Evolutionary conservation across 2,329 filamentous ascomycete genomes (phyloP).

Genomic region (Anthostomella pinea): DNA sequence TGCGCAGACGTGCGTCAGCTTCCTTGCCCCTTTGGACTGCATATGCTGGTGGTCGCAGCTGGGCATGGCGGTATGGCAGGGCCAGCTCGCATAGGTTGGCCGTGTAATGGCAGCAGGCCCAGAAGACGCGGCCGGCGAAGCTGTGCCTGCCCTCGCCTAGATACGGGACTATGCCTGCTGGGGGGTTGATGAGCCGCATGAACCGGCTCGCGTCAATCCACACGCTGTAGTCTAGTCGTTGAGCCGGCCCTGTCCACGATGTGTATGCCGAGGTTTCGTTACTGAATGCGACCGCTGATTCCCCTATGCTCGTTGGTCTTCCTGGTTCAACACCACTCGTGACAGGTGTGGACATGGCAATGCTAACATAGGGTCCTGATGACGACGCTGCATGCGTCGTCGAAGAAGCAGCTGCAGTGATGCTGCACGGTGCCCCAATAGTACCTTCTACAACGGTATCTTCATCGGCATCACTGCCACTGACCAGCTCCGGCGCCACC

Average conservation of each 20-base stretch:
- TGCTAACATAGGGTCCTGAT: too few relatives aligned
- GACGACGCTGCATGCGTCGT: too few relatives aligned
- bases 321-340: too few relatives aligned
- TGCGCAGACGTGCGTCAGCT: conserved; percentile 7
- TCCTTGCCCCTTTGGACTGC: conserved; percentile 9
- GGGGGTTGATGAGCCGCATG: conserved; percentile 15
- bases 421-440: too few relatives aligned
- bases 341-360: too few relatives aligned
- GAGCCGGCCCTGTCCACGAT: neutral
- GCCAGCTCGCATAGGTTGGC: conserved; percentile 15
- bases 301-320: neutral
- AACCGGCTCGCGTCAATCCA: conserved; percentile 23
- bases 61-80: conserved; percentile 7
- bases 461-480: neutral
- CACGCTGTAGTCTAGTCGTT: conserved; percentile 18
- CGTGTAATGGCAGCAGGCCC: conserved; percentile 25
- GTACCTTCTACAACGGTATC: neutral
- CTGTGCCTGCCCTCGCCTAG: conserved; percentile 24
- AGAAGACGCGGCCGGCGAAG: conserved; percentile 27
- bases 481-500: conserved; percentile 4
- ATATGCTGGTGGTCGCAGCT: conserved; percentile 5
- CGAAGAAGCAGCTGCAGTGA: too few relatives aligned
- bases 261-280: neutral
- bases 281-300: neutral
- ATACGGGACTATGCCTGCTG: conserved; percentile 22